phyloP scores from a whole-genome alignment of 257 asterid genomes.

The Nicotiana undulata region DNA sequence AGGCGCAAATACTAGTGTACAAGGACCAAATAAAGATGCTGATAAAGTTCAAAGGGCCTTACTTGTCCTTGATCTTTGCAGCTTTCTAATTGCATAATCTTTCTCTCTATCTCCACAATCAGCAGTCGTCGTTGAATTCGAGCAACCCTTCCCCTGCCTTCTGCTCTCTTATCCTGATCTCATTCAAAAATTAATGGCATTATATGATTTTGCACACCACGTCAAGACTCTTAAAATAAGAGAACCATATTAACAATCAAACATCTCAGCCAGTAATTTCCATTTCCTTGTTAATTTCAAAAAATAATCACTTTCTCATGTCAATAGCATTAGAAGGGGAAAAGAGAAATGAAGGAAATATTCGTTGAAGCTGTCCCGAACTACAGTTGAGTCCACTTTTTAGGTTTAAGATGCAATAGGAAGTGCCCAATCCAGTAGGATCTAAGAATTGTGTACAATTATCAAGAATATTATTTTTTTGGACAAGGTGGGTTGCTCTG shows the following conservation, averaged over 20 bases:
- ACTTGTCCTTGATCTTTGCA: conserved; percentile 74
- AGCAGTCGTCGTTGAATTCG: conserved; percentile 84
- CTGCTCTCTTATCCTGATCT: conserved; percentile 86
- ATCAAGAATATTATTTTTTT: background rate
- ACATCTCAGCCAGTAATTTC: background rate
- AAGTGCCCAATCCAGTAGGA: background rate
- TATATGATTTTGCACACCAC: background rate
- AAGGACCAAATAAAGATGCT: background rate
- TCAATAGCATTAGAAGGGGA: background rate
- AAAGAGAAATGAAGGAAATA: background rate
- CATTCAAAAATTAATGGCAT: conserved; percentile 13
- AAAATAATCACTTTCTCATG: background rate
- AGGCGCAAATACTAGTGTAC: background rate
- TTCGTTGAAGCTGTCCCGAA: background rate
- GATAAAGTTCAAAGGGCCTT: conserved; percentile 10
- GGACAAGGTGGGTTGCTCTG: no score
- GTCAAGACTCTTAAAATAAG: background rate
- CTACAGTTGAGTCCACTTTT: background rate
- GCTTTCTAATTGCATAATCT: conserved; percentile 56
- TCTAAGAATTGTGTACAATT: background rate
- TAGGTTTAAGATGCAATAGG: background rate
- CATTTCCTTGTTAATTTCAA: background rate
- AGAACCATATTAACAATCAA: background rate
- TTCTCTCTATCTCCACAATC: conserved; percentile 78
- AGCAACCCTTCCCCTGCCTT: conserved; percentile 96